Evolutionary conservation across 371 early-diverging fungal genomes (phyloP).

Genomic region (Fennellomyces sp.): DNA sequence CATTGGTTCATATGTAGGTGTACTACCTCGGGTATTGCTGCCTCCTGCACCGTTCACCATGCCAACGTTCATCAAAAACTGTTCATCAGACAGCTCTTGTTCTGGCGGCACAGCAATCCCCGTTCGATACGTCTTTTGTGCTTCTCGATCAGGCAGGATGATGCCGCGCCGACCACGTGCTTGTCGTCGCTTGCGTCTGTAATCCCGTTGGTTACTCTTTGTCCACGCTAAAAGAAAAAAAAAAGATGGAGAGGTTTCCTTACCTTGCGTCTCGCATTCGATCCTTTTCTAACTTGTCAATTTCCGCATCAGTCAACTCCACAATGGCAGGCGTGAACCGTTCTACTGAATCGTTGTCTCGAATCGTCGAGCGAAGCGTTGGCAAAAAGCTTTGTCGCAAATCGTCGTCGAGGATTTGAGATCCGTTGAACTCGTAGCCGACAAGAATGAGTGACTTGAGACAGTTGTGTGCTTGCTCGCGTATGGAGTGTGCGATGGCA

Average conservation of each 20-base stretch:
- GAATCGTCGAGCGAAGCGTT: conserved; percentile 49
- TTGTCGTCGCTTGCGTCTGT: conserved; percentile 82
- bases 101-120: conserved; percentile 39
- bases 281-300: conserved; percentile 80
- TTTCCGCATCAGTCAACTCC: conserved; percentile 73
- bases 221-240: background rate
- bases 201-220: background rate
- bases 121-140: conserved; percentile 46
- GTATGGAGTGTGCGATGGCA: conserved; percentile 89
- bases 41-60: conserved; percentile 8
- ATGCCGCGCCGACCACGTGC: conserved; percentile 73
- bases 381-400: conserved; percentile 73
- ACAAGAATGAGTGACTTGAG: conserved; percentile 81
- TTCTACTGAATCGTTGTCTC: conserved; percentile 53
- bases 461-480: conserved; percentile 89
- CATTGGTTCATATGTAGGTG: conserved; percentile 24
- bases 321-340: conserved; percentile 68
- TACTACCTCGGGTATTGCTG: conserved; percentile 9
- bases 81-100: conserved; percentile 46
- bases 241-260: background rate
- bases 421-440: conserved; percentile 74
- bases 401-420: conserved; percentile 76
- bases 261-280: conserved; percentile 70
- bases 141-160: conserved; percentile 74
- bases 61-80: conserved; percentile 28